Evolutionary conservation across 2,329 filamentous ascomycete genomes (phyloP).

Genomic region (Sporothrix schenckii): DNA sequence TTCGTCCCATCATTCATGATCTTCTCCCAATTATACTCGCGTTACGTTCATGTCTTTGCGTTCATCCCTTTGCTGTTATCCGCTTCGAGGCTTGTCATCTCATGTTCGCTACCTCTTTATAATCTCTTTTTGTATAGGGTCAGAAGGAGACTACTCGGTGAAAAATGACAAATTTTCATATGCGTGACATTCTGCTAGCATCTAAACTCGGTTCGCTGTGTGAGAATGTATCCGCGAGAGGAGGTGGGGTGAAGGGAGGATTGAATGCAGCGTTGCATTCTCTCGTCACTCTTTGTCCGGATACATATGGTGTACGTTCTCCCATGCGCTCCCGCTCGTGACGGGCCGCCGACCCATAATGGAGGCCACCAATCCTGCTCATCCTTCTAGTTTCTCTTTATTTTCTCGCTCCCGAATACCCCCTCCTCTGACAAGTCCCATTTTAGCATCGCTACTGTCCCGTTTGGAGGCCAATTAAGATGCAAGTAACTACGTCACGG

Average conservation of each 20-base stretch:
- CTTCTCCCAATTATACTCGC: not conserved
- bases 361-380: not conserved
- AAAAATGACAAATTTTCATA: not conserved
- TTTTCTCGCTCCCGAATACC: not conserved
- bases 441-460: not conserved
- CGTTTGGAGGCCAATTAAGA: not conserved
- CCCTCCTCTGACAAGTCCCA: not conserved
- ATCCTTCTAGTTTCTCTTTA: not conserved
- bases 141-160: not conserved
- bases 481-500: slow-evolving; percentile 9
- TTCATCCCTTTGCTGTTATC: not conserved
- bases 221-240: not conserved
- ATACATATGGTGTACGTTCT: not conserved
- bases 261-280: not conserved
- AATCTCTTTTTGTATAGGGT: not conserved
- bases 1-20: slow-evolving; percentile 1
- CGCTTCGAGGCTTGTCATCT: not conserved
- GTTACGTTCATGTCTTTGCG: not conserved
- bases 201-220: not conserved
- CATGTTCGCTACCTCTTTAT: not conserved
- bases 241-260: too few relatives aligned
- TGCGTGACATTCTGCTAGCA: not conserved
- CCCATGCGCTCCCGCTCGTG: slow-evolving; percentile 2
- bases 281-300: not conserved
- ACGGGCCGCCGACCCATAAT: slow-evolving; percentile 25